Base-by-base conservation (phyloP, 2,329 filamentous ascomycete species). In the Cyphellophora attinorum region DNA sequence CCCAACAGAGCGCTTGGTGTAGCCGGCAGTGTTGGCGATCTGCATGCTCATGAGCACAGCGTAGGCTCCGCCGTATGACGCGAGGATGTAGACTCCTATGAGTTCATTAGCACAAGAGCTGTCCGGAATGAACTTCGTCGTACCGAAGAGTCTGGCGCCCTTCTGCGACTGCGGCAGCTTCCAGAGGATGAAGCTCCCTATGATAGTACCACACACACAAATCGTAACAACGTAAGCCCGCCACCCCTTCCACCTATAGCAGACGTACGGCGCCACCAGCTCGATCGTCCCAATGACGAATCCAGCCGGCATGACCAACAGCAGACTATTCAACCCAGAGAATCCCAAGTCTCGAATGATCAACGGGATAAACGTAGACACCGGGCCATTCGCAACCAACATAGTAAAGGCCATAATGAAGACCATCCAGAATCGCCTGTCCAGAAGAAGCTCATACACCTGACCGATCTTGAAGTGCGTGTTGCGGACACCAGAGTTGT, bases 291-390 rank as follows among this genome's bases (percentile, higher is more conserved):
- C 57, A n/a, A 48, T 53, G 18, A 55, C 47, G 13, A 51, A 45
- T 2, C 65, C 65, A 0, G 53, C 53, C 2, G 62, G 62, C 47
- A 65, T 61, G 2, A 68, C 46, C 0, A 81, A 76, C 0, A 85
- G 64, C 38, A 85, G 84, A 0, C 76, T 72, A 19, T 79, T 64
- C 1, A 80, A 63, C 0, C 70, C 68, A 15, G 64, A 66, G 57
- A 70, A 83, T 34, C 78, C 78, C 49, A 84, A 83, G 1, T 58
- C 58, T 11, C 59, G 54, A 2, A 84, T 77, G 38, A 84, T 83
- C 2, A 83, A 58, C 0, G 79, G 78, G 0, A 79, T 79, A 49
- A 70, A 67, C 54, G 60, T 35, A 0, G 72, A 75, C 19, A 75
- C 47, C 1, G 70, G 71, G 0, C 68, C 65, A 37, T 76, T 76